These are phyloP conservation scores for Tremella fuciformis DNA, from an alignment of 768 basidiomycete species.

Conservation along the genomic window DNA sequence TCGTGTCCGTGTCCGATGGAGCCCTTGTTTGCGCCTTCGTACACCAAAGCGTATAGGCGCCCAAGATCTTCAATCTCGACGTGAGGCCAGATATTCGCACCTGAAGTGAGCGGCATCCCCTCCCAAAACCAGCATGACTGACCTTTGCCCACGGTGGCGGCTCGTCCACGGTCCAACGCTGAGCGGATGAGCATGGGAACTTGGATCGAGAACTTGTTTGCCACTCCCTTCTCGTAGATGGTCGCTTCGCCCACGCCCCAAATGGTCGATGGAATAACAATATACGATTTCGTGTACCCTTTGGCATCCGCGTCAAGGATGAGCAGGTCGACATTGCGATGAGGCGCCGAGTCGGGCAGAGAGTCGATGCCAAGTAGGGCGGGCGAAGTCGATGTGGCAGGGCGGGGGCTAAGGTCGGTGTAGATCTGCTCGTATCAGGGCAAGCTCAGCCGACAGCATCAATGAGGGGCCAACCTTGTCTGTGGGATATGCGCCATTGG, in stretches of 20 bases:
- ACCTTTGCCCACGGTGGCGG: slow-evolving; percentile 49
- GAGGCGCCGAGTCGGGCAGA: slow-evolving; percentile 36
- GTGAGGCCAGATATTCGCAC: slow-evolving; percentile 47
- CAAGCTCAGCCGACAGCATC: background rate
- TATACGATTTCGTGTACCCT: slow-evolving; percentile 42
- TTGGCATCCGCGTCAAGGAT: slow-evolving; percentile 44
- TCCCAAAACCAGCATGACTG: slow-evolving; percentile 7
- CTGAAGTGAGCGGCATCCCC: slow-evolving; percentile 13
- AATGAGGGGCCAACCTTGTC: slow-evolving; percentile 27
- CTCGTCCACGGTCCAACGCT: slow-evolving; percentile 38
- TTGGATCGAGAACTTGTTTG: slow-evolving; percentile 45
- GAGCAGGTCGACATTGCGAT: slow-evolving; percentile 47
- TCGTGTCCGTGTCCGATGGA: slow-evolving; percentile 47
- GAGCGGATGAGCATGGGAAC: slow-evolving; percentile 43
- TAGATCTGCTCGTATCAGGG: slow-evolving; percentile 32
- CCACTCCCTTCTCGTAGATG: slow-evolving; percentile 40
- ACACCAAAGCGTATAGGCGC: slow-evolving; percentile 41
- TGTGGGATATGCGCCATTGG: slow-evolving; percentile 37
- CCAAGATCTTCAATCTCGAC: slow-evolving; percentile 44
- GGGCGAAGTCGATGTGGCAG: slow-evolving; percentile 27
- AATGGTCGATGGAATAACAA: slow-evolving; percentile 50
- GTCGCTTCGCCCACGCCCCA: slow-evolving; percentile 41
- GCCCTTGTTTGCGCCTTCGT: slow-evolving; percentile 26
- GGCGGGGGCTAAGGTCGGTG: slow-evolving; percentile 46
- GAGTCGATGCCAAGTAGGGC: slow-evolving; percentile 41